Evolutionary conservation across 1,284 basidiomycete species (phyloP), one percentile per base, ranked within the genome.

Genomic region (Cronartium quercuum): DNA sequence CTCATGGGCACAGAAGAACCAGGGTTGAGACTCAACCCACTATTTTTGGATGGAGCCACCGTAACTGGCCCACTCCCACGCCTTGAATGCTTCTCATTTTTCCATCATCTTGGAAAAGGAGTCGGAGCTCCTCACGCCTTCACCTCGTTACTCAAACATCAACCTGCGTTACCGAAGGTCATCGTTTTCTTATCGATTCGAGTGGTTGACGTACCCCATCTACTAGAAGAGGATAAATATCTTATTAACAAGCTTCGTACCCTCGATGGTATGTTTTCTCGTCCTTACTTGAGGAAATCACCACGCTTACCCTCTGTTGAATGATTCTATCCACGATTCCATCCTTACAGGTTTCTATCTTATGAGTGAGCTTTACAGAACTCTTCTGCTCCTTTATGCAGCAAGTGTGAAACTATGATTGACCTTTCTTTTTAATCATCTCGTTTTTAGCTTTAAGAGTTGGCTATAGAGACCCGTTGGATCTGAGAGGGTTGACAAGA

Each of bases 181-280:
- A 76, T 79, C 35, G 78, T 89, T 80, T 88, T 89, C 80, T 82
- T 88, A n/a, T 86, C 87, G 0, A 84, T 86, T 21, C 83, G 83
- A 51, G 81, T 86, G 40, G 82, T 86, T 3, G 85, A 86, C 1
- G 81, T 84, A 2, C 83, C 87, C 0, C 82, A 84, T 55, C 84
- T 88, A 12, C 79, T 83, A 0, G 68, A 78, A 0, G 82, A 84
- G 29, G 85, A 87, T 44, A 83, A 86, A 9, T 88, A 86, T 78
- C 80, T 84, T 12, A 84, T 88, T 34, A 83, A 83, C 34, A 87
- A 87, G 79, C 84, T 87, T 41, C 83, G 86, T 24, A 83, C 84
- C 1, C 78, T 88, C 12, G 83, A 86, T 77, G 86, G 86, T 84
- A 78, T 63, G 66, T 76, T 58, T 65, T 37, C 34, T 34, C 35